These are phyloP conservation scores for Podila epigama DNA, from an alignment of 192 early-diverging fungal species.

Conservation along the genomic window DNA sequence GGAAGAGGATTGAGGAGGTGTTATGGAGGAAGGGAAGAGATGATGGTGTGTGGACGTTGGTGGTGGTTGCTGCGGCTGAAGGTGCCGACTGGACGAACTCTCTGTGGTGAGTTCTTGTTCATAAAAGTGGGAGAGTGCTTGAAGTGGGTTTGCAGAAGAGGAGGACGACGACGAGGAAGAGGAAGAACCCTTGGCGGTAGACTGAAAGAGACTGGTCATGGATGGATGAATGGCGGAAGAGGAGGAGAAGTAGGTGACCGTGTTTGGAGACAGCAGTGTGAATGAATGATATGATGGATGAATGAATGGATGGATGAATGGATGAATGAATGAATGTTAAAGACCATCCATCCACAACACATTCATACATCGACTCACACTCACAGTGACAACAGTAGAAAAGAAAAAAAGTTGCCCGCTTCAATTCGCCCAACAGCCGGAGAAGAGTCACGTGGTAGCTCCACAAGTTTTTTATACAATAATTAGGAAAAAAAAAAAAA, in stretches of 20 bases:
- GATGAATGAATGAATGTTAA: no score
- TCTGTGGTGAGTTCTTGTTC: conserved; percentile 28
- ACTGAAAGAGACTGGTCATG: conserved; percentile 30
- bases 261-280: neutral
- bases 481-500: no score
- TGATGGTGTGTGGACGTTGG: neutral
- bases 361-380: no score
- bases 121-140: conserved; percentile 37
- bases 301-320: no score
- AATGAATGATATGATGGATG: no score
- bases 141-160: conserved; percentile 21
- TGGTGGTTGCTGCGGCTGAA: neutral
- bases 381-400: no score
- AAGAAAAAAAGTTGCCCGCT: no score
- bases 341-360: no score
- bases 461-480: no score
- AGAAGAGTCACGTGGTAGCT: no score
- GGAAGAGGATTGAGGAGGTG: neutral
- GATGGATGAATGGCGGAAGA: neutral
- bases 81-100: conserved; percentile 9
- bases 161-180: conserved; percentile 14
- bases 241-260: neutral
- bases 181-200: conserved; percentile 23
- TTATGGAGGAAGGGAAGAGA: conserved; percentile 12
- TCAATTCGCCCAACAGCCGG: no score